Conservation (phyloP, 345 rosid genomes). For the Ceriops tagal region DNA sequence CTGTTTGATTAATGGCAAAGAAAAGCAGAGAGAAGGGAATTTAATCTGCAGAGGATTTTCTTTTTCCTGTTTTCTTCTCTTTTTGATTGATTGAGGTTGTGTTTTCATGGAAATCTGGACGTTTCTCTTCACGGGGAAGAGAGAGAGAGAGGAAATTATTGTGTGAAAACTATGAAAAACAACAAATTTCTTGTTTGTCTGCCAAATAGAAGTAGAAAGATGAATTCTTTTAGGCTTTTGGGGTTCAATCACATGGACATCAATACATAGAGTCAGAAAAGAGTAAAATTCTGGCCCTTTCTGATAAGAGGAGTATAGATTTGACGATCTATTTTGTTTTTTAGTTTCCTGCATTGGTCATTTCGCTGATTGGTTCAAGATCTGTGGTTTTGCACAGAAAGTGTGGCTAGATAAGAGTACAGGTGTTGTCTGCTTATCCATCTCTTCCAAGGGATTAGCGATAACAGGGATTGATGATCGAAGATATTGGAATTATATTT, state of each 20-base stretch:
- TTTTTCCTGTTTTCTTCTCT: background rate
- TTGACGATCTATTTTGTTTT: background rate
- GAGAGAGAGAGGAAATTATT: background rate
- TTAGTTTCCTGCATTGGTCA: background rate
- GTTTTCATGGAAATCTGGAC: background rate
- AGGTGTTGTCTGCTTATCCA: slow-evolving; percentile 61
- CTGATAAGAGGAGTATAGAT: background rate
- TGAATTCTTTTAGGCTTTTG: background rate
- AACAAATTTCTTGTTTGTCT: background rate
- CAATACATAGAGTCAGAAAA: background rate
- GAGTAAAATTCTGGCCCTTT: background rate
- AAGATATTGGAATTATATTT: slow-evolving; percentile 85
- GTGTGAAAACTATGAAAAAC: background rate
- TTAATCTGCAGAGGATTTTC: too few species aligned
- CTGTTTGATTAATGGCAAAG: too few species aligned
- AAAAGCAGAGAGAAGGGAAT: too few species aligned
- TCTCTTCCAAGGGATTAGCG: slow-evolving; percentile 60
- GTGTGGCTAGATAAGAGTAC: slow-evolving; percentile 77
- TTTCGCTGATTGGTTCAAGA: slow-evolving; percentile 14
- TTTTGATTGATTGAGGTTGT: too few species aligned
- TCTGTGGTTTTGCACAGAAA: slow-evolving; percentile 45
- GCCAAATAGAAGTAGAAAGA: background rate
- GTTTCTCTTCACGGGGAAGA: background rate
- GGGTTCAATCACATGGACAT: background rate
- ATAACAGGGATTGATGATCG: slow-evolving; percentile 92